These are phyloP conservation scores for Letharia columbiana DNA, from an alignment of 495 filamentous ascomycete species.

Conservation along the genomic window DNA sequence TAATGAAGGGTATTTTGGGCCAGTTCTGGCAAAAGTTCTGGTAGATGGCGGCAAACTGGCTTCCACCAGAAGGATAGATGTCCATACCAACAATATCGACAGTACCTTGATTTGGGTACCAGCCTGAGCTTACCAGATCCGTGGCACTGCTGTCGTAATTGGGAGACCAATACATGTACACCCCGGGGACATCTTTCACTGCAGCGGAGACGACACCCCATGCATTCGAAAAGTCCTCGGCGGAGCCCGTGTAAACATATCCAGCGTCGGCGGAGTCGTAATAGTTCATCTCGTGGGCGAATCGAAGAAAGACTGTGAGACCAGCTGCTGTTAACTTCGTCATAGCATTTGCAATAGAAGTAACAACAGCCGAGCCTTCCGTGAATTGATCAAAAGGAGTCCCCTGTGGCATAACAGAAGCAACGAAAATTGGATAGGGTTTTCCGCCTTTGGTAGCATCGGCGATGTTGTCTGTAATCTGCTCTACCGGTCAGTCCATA, in stretches of 20 bases:
- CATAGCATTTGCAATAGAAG: constrained; percentile 16
- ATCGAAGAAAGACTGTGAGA: constrained; percentile 22
- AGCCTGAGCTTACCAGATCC: constrained; percentile 6
- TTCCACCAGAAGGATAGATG: constrained; percentile 15
- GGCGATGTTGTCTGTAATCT: too few relatives aligned
- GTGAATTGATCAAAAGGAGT: constrained; percentile 15
- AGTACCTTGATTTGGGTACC: constrained; percentile 10
- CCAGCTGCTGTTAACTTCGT: constrained; percentile 14
- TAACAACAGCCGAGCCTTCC: constrained; percentile 10
- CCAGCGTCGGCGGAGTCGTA: constrained; percentile 15
- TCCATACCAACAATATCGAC: constrained; percentile 22
- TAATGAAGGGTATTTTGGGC: constrained; percentile 17
- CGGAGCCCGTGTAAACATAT: constrained; percentile 7
- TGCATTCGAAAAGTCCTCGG: constrained; percentile 11
- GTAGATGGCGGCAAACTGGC: constrained; percentile 16
- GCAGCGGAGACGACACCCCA: constrained; percentile 21
- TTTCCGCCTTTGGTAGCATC: neutral
- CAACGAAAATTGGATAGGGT: constrained; percentile 22
- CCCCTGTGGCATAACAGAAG: constrained; percentile 21
- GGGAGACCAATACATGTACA: constrained; percentile 22
- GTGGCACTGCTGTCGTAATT: constrained; percentile 5
- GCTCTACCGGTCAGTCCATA: too few relatives aligned
- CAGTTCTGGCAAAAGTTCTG: constrained; percentile 15
- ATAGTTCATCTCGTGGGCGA: constrained; percentile 26
- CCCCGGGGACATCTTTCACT: constrained; percentile 13